Percentiles rank a stretch among this genome's conserved stretches.
Evolutionary conservation across 1,139 yeast genomes (phyloP).

Genomic region (Wickerhamiella pararugosa): DNA sequence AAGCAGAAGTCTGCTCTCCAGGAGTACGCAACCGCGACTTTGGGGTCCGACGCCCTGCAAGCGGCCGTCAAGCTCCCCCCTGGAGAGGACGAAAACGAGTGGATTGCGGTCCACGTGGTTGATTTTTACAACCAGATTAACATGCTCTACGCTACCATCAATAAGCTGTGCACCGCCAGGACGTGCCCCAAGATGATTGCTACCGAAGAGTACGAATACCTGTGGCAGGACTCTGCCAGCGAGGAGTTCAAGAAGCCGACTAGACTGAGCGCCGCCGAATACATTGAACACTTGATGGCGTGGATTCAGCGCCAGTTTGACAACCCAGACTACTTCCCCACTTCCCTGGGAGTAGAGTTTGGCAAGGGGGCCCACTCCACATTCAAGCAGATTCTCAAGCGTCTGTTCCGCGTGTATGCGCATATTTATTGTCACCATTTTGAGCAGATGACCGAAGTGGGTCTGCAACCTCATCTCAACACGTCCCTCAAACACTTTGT

Average conservation of each 20-base stretch:
- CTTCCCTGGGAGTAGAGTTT: conserved; percentile 78
- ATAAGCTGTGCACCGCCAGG: conserved; percentile 86
- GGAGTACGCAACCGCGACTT: conserved; percentile 81
- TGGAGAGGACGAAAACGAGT: conserved; percentile 83
- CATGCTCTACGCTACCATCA: conserved; percentile 90
- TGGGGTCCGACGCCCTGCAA: conserved; percentile 80
- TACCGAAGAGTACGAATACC: conserved; percentile 87
- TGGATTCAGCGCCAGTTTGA: conserved; percentile 90
- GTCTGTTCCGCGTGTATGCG: conserved; percentile 91
- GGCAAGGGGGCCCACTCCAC: conserved; percentile 37
- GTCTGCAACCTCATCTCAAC: conserved; percentile 81
- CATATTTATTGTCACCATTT: conserved; percentile 97
- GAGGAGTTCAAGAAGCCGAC: conserved; percentile 44
- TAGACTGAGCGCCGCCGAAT: conserved; percentile 80
- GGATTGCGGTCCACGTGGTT: conserved; percentile 80
- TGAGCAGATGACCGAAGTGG: conserved; percentile 83
- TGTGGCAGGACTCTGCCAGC: conserved; percentile 66
- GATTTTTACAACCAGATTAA: conserved; percentile 85
- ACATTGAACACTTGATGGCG: conserved; percentile 79
- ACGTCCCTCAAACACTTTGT: conserved; percentile 92
- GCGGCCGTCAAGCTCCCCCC: conserved; percentile 90
- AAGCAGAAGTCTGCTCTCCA: conserved; percentile 29
- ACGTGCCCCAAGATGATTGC: conserved; percentile 96
- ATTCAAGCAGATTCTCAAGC: conserved; percentile 72
- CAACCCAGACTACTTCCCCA: conserved; percentile 79